A percentile compares a stretch with the other conserved stretches of the same genome.
phyloP scores from a whole-genome alignment of 805 yeast species.

The Spathaspora girioi region DNA sequence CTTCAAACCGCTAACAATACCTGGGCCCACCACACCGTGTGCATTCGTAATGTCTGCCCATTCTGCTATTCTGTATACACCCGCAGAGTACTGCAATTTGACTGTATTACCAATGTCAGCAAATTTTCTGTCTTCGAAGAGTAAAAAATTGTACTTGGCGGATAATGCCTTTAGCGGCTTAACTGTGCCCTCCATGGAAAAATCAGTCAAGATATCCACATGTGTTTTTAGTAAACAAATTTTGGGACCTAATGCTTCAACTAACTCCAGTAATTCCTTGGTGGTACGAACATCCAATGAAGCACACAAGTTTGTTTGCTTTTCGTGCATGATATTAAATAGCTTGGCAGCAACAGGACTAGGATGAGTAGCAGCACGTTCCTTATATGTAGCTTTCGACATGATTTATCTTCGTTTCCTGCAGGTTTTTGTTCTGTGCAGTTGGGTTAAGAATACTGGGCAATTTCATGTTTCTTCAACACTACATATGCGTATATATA shows the following conservation, averaged over 20 bases:
- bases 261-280: slow-evolving; percentile 62
- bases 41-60: slow-evolving; percentile 99
- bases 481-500: too few species aligned
- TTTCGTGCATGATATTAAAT: too few species aligned
- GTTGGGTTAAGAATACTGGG: too few species aligned
- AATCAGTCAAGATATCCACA: slow-evolving; percentile 88
- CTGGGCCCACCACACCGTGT: slow-evolving; percentile 94
- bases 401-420: too few species aligned
- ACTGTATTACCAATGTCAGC: slow-evolving; percentile 99
- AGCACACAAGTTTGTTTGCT: slow-evolving; percentile 90
- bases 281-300: slow-evolving; percentile 88
- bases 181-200: slow-evolving; percentile 75
- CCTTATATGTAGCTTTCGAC: too few species aligned
- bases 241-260: slow-evolving; percentile 84
- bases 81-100: slow-evolving; percentile 87
- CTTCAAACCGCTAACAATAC: slow-evolving; percentile 84
- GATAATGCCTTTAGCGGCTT: slow-evolving; percentile 70
- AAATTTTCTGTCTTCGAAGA: slow-evolving; percentile 96
- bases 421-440: too few species aligned
- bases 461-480: too few species aligned
- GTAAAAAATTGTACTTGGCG: slow-evolving; percentile 78
- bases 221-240: slow-evolving; percentile 93
- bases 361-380: too few species aligned
- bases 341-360: too few species aligned
- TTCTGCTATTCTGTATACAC: slow-evolving; percentile 80